Conservation (phyloP, 805 yeast genomes). For the Starmerella ratchasimensis region DNA sequence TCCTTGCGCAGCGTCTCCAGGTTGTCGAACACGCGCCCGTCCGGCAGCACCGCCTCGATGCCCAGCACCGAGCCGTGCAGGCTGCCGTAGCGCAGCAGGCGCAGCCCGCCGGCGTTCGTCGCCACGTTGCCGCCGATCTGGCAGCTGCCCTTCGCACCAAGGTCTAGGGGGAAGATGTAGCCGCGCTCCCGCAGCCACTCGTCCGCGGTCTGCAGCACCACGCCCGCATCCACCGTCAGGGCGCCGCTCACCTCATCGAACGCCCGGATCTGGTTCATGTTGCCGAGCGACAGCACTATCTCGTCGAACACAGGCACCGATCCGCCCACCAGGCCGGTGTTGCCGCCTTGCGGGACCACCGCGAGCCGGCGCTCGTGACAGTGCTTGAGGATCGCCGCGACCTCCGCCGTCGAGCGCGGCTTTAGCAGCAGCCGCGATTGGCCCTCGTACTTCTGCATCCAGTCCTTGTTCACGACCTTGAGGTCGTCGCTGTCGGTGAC, state of each 20-base stretch:
- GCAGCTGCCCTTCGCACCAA: slow-evolving; percentile 94
- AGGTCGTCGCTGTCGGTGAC: slow-evolving; percentile 51
- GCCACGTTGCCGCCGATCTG: slow-evolving; percentile 91
- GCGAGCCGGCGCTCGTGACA: slow-evolving; percentile 69
- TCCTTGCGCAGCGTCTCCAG: slow-evolving; percentile 81
- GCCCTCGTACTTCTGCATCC: slow-evolving; percentile 88
- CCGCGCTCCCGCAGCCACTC: slow-evolving; percentile 64
- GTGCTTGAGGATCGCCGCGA: slow-evolving; percentile 59
- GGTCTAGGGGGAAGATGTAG: slow-evolving; percentile 78
- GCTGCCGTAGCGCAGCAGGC: slow-evolving; percentile 78
- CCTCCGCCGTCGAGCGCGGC: slow-evolving; percentile 68
- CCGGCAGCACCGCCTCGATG: slow-evolving; percentile 76
- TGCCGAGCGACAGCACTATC: slow-evolving; percentile 54
- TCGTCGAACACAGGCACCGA: slow-evolving; percentile 87
- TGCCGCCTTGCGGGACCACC: slow-evolving; percentile 92
- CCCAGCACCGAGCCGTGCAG: slow-evolving; percentile 85
- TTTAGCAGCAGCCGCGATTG: slow-evolving; percentile 65
- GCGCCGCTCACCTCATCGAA: slow-evolving; percentile 75
- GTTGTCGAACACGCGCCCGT: slow-evolving; percentile 67
- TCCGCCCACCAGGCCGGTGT: slow-evolving; percentile 92
- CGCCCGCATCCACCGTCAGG: slow-evolving; percentile 78
- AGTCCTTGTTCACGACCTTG: slow-evolving; percentile 65
- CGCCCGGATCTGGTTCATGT: slow-evolving; percentile 61
- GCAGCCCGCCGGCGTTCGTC: slow-evolving; percentile 91
- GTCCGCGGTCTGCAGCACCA: slow-evolving; percentile 74